A percentile compares a stretch with the other conserved stretches of the same genome.
These are phyloP conservation scores for Calonectria honghensis DNA, from an alignment of 2,329 filamentous ascomycete species.

Conservation along the genomic window DNA sequence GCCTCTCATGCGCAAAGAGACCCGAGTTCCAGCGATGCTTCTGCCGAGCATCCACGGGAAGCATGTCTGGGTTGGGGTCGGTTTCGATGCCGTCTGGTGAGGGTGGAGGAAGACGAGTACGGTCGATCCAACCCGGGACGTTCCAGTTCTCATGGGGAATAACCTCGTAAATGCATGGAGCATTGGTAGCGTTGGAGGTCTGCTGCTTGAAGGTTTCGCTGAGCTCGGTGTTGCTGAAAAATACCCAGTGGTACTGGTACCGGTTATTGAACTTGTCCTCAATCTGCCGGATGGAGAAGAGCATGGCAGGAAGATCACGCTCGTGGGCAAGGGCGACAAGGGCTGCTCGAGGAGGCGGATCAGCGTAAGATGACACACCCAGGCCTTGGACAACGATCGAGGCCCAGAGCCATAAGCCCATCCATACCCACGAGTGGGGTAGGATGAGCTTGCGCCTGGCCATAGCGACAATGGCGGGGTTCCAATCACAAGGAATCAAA, in stretches of 20 bases:
- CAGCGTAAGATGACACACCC: slow-evolving; percentile 44
- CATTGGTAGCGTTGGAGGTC: slow-evolving; percentile 81
- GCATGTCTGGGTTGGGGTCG: slow-evolving; percentile 22
- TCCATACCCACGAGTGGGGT: slow-evolving; percentile 42
- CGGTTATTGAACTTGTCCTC: slow-evolving; percentile 81
- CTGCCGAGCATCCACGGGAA: slow-evolving; percentile 71
- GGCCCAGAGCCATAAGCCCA: slow-evolving; percentile 49
- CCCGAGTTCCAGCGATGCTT: slow-evolving; percentile 91
- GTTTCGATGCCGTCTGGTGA: slow-evolving; percentile 17
- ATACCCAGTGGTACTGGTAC: slow-evolving; percentile 91
- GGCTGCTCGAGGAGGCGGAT: slow-evolving; percentile 56
- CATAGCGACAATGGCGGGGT: slow-evolving; percentile 43
- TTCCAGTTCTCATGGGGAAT: slow-evolving; percentile 87
- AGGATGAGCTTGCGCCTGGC: slow-evolving; percentile 35
- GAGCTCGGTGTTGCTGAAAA: slow-evolving; percentile 89
- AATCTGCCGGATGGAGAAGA: slow-evolving; percentile 73
- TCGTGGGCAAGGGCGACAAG: slow-evolving; percentile 59
- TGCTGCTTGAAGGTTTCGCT: slow-evolving; percentile 83
- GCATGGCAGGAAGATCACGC: slow-evolving; percentile 56
- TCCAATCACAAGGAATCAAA: slow-evolving; percentile 18
- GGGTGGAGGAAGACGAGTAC: slow-evolving; percentile 18
- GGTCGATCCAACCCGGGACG: slow-evolving; percentile 67
- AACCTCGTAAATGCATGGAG: slow-evolving; percentile 82
- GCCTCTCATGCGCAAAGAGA: slow-evolving; percentile 86
- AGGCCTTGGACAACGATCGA: slow-evolving; percentile 46